phyloP scores from a whole-genome alignment of 768 basidiomycete species.

The Boletus rufocinnamomeus region DNA sequence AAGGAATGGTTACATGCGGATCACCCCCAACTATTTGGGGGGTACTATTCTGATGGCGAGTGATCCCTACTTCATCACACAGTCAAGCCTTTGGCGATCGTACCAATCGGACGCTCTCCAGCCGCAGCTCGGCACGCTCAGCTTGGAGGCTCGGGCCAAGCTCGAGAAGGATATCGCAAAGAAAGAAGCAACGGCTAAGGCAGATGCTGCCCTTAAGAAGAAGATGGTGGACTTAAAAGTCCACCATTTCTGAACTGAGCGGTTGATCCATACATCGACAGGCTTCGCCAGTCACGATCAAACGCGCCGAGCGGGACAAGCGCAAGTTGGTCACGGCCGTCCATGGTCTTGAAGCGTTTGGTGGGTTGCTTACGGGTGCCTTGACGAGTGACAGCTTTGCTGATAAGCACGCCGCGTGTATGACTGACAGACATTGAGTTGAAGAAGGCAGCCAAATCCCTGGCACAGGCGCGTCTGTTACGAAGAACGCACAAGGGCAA shows the following conservation, averaged over 20 bases:
- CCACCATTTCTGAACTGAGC: not conserved
- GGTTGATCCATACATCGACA: not conserved
- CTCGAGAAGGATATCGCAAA: slow-evolving; percentile 77
- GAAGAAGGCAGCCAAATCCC: slow-evolving; percentile 94
- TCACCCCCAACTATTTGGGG: slow-evolving; percentile 67
- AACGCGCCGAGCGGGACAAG: slow-evolving; percentile 92
- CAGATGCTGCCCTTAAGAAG: slow-evolving; percentile 84
- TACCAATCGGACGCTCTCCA: slow-evolving; percentile 68
- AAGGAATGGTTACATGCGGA: slow-evolving; percentile 85
- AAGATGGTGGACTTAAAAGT: slow-evolving; percentile 51
- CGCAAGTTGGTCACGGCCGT: slow-evolving; percentile 92
- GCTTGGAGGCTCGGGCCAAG: slow-evolving; percentile 74
- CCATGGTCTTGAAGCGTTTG: slow-evolving; percentile 88
- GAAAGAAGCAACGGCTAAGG: slow-evolving; percentile 80
- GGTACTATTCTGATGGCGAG: slow-evolving; percentile 88
- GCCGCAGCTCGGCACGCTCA: slow-evolving; percentile 77
- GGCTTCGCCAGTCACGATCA: slow-evolving; percentile 72
- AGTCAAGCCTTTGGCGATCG: slow-evolving; percentile 3
- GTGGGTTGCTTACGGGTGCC: slow-evolving; percentile 31
- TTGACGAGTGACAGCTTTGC: not conserved
- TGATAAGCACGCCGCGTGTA: not conserved
- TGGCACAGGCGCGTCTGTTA: slow-evolving; percentile 95
- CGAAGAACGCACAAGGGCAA: slow-evolving; percentile 85
- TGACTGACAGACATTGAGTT: slow-evolving; percentile 74
- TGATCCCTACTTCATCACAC: not conserved